Conservation (phyloP, 2,329 filamentous ascomycete genomes). For the Xylaria sp. region DNA sequence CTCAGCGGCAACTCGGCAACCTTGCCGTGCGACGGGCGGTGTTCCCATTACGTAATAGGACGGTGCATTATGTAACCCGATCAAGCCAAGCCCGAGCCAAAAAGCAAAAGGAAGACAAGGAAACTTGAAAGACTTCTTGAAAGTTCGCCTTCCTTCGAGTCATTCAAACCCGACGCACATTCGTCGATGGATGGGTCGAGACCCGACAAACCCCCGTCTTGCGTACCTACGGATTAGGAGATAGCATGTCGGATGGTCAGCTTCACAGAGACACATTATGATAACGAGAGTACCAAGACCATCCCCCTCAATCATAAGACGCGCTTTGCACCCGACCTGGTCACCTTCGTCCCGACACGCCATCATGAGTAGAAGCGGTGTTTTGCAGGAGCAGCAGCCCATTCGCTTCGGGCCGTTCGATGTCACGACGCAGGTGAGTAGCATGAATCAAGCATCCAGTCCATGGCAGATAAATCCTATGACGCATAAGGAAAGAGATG, state of each 20-base stretch:
- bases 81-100: no score
- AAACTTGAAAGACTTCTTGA: background rate
- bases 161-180: background rate
- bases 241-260: background rate
- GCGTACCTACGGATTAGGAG: no score
- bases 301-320: slow-evolving; percentile 1
- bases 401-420: slow-evolving; percentile 71
- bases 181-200: background rate
- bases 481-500: no score
- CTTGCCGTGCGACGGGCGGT: no score
- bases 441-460: no score
- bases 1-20: no score
- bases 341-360: background rate
- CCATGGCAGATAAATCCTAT: no score
- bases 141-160: background rate
- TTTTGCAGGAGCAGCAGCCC: slow-evolving; percentile 1
- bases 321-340: background rate
- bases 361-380: slow-evolving; percentile 7
- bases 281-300: slow-evolving; percentile 8
- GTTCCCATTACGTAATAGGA: background rate
- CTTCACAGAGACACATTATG: slow-evolving; percentile 3
- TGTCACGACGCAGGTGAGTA: slow-evolving; percentile 64
- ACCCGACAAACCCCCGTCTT: background rate
- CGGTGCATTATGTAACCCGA: background rate
- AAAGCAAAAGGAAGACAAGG: background rate